Base-by-base conservation (phyloP, 192 early-diverging fungal genomes). In the Backusella westeae region DNA sequence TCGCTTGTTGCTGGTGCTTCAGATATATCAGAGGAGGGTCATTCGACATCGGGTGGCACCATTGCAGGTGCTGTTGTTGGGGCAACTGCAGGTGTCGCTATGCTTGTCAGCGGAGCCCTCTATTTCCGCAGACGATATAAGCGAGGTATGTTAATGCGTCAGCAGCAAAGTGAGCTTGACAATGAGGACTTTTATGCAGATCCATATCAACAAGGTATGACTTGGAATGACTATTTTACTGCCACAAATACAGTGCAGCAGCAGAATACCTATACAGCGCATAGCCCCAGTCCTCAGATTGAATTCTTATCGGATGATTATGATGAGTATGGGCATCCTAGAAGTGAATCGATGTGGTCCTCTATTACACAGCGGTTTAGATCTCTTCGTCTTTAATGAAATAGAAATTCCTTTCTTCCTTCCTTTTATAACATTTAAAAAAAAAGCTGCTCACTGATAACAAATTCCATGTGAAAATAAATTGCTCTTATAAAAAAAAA, bases 131-230 rank as follows among this genome's bases (percentile, higher is more conserved):
- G n/a, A 65, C 72, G 52, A 3, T 46, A 74, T 14, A 74, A 74
- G 52, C 32, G 52, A 9, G 44, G 44, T 8, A n/a, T 34, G 4
- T 2, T 29, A 2, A 32, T 74, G 34, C 52, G 35, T 10, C 32
- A 56, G 5, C 41, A 74, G 56, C 72, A 74, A 23, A 74, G 35
- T 35, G 49, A 74, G 12, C 15, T 74, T 34, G 38, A 56, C 14
- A 63, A 74, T 36, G 72, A 74, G 35, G 72, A 74, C 12, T 74
- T 74, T 59, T 74, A 74, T 65, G 72, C 72, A 34, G 72, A 74
- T 8, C 72, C 72, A 39, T 74, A 74, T 65, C 38, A 44, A 4
- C 70, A 72, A 8, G 36, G 23, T 14, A 46, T 32, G 21, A 14
- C 39, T 2, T 46, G 70, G 42, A 19, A 32, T 19, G 41, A 32